Evolutionary conservation across 2,329 filamentous ascomycete genomes (phyloP).

Genomic region (Pyrenophora seminiperda): DNA sequence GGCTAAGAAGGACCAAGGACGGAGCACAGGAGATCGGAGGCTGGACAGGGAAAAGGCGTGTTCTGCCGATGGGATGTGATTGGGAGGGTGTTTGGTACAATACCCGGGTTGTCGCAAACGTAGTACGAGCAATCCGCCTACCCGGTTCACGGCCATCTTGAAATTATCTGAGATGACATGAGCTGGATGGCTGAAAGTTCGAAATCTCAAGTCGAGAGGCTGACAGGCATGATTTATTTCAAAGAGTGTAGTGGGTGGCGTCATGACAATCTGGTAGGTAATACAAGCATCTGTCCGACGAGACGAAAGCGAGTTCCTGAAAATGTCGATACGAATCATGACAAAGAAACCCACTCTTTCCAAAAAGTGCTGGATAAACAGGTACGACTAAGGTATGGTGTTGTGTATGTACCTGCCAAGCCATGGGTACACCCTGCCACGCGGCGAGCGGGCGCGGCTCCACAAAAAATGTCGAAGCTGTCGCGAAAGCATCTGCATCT

Average conservation of each 20-base stretch:
- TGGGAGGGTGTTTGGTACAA: not conserved
- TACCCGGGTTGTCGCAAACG: not conserved
- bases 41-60: conserved; percentile 9
- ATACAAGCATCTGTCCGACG: no score
- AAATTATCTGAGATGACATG: no score
- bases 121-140: not conserved
- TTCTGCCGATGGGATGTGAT: conserved; percentile 1
- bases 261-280: no score
- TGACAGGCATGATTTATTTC: no score
- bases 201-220: no score
- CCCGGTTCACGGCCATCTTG: conserved; percentile 5
- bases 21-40: not conserved
- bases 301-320: no score
- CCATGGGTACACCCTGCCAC: conserved; percentile 22
- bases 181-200: no score
- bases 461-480: conserved; percentile 36
- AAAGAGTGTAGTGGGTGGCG: no score
- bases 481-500: conserved; percentile 3
- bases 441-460: conserved; percentile 10
- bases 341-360: no score
- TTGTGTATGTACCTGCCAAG: conserved; percentile 28
- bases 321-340: no score
- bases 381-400: no score
- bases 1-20: conserved; percentile 3
- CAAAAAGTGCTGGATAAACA: no score